Conservation (phyloP, 176 grass and related monocot species). For the Juncus effusus region DNA sequence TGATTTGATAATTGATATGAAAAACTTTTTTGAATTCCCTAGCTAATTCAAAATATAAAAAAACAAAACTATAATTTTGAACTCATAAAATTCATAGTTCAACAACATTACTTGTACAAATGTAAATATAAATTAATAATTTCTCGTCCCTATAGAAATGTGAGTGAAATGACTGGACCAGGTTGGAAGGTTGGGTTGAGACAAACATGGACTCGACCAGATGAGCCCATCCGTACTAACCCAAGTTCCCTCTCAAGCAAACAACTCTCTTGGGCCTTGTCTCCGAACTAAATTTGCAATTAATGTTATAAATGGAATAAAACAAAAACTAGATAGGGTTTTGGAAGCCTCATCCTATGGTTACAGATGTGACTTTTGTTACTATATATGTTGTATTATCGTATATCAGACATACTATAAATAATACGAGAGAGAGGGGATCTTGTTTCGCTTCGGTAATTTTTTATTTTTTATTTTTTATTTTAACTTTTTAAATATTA, state of each 20-base stretch:
- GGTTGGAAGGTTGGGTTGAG: conserved; percentile 15
- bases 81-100: neutral
- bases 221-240: neutral
- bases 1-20: neutral
- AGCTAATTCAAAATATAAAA: neutral
- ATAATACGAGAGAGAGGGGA: neutral
- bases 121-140: neutral
- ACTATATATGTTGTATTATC: neutral
- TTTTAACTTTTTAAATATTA: too few relatives aligned
- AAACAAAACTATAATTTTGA: neutral
- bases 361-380: conserved; percentile 7
- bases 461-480: neutral
- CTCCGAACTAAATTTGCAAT: neutral
- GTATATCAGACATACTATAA: neutral
- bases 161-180: conserved; percentile 4
- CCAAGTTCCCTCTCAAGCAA: conserved; percentile 10
- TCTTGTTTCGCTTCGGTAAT: too few relatives aligned
- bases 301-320: neutral
- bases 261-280: neutral
- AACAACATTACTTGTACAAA: neutral
- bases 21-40: neutral
- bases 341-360: conserved; percentile 1
- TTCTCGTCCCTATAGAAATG: neutral
- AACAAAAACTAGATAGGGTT: conserved; percentile 2
- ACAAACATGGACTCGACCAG: conserved; percentile 7